Evolutionary conservation across 495 filamentous ascomycete species (phyloP), one percentile per base, ranked within the genome.

Genomic region (Astrothelium subdiscretum): DNA sequence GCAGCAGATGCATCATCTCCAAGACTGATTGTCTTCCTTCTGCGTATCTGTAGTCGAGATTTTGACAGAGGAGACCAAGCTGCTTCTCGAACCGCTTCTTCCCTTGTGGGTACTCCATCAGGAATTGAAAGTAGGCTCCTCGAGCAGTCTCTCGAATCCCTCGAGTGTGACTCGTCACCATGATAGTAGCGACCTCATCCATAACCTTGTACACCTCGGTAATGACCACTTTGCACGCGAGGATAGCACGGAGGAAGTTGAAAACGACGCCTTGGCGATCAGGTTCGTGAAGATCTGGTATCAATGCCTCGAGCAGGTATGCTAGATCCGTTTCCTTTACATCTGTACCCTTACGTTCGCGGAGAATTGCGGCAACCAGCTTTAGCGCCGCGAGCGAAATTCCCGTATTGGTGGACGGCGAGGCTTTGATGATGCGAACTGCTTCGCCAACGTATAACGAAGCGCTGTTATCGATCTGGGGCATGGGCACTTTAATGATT

Each of bases 81-180:
- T 98, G 94, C 67, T 97, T 96, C 13, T 81, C 80, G 81, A 91
- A 90, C 2, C 95, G 79, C 65, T 84, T 86, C 71, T 89, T 89
- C 67, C 86, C 89, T 70, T 97, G 94, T 0, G 94, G 94, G 70
- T 97, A 98, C 51, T 97, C 89, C 65, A 91, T 85, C 38, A 98
- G 73, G 78, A 97, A 98, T 67, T 96, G 90, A 71, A 96, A 85
- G 74, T 95, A 98, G 27, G 85, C 87, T 24, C 90, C 89, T 31
- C 95, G 83, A 20, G 92, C 92, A 35, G 92, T 75, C 68, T 96
- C 91, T 44, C 92, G 82, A 2, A 92, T 88, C 64, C 85, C 83
- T 66, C 87, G 85, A 65, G 91, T 91, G 62, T 95, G 87, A 72
- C 96, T 97, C 27, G 88, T 96, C 62, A 98, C 89, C 92, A 97